Conservation (phyloP, 345 rosid genomes). For the Syzygium grande region DNA sequence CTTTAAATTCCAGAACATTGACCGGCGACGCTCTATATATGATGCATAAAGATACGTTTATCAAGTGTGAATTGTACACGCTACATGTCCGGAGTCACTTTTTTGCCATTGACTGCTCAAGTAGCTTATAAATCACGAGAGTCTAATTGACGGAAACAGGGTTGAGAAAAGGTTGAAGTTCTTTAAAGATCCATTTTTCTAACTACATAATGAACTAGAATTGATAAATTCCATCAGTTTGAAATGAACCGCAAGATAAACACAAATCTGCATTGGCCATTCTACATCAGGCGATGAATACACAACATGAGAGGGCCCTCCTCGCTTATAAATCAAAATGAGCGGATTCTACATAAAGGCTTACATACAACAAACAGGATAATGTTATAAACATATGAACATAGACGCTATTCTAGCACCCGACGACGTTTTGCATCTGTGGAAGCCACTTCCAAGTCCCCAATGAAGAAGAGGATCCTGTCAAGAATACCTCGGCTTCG, state of each 20-base stretch:
- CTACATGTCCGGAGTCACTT: not conserved
- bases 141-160: not conserved
- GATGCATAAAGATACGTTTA: not conserved
- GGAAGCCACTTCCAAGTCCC: conserved; percentile 51
- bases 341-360: not conserved
- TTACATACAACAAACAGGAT: not conserved
- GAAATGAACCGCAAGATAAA: not conserved
- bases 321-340: not conserved
- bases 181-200: not conserved
- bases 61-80: not conserved
- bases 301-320: not conserved
- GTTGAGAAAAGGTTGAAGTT: not conserved
- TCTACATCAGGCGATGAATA: not conserved
- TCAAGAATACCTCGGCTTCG: conserved; percentile 23
- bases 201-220: not conserved
- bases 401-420: not conserved
- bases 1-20: not conserved
- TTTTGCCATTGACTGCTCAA: not conserved
- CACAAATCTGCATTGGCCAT: not conserved
- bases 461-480: conserved; percentile 43
- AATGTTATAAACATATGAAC: not conserved
- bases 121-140: not conserved
- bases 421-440: conserved; percentile 27
- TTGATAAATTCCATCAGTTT: not conserved
- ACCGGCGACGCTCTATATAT: not conserved